Conservation (phyloP, 805 yeast genomes). For the Saccharomyces paradoxus region DNA sequence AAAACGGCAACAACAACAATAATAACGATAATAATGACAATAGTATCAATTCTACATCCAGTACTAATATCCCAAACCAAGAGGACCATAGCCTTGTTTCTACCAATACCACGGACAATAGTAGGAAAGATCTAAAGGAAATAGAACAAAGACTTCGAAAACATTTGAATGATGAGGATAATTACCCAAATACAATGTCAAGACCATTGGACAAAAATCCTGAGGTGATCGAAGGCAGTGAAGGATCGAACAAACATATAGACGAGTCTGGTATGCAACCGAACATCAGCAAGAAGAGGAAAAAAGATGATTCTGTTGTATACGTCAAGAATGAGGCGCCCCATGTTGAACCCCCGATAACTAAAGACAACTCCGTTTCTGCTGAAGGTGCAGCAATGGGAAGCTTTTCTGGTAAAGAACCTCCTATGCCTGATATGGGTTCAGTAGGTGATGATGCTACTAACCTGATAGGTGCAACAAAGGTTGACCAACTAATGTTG, state of each 20-base stretch:
- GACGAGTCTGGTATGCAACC: neutral
- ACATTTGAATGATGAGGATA: constrained; percentile 5
- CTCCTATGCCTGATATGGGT: neutral
- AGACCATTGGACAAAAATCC: neutral
- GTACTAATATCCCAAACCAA: neutral
- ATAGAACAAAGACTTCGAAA: constrained; percentile 4
- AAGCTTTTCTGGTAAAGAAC: neutral
- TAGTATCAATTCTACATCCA: neutral
- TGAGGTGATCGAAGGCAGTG: neutral
- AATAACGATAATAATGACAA: constrained; percentile 4
- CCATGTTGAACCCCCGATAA: neutral
- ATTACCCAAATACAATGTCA: neutral
- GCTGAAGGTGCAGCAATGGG: neutral
- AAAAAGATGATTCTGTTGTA: neutral
- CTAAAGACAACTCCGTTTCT: neutral
- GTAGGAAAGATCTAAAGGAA: neutral
- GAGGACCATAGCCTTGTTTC: neutral
- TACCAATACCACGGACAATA: neutral
- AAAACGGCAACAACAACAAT: constrained; percentile 2
- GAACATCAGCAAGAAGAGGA: neutral
- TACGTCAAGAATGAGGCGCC: neutral
- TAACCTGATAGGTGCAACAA: constrained; percentile 65
- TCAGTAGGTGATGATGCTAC: neutral
- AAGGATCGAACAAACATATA: neutral
- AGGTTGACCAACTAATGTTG: constrained; percentile 84